Base-by-base conservation (phyloP, 805 yeast species). In the Yarrowia sp. region DNA sequence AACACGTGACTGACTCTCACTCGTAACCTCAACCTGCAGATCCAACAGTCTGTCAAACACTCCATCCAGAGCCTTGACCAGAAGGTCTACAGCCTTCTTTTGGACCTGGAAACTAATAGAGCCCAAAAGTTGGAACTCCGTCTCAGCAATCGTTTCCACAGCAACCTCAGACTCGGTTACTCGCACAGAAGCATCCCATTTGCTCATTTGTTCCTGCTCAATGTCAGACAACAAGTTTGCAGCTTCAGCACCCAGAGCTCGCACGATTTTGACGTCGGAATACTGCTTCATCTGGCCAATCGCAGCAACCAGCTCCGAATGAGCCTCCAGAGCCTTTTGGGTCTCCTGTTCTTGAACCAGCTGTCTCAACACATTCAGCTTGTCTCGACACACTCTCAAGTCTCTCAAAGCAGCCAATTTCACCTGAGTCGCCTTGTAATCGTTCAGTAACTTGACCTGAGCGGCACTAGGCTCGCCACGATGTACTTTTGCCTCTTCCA, bases 371-470 rank as follows among this genome's bases (percentile, higher is more conserved):
- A n/a, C 33, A 10, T 30, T 21, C 22, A 58, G 30, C 41, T 58
- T 30, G 11, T 58, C 51, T 28, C 51, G 4, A 12, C 63, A 58
- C 32, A 17, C 51, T 12, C 16, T 28, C 4, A 58, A 30, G 9
- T 58, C 36, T 22, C 32, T 33, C 49, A 58, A 21, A 19, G 6
- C 51, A 10, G 63, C 41, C 51, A 58, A n/a, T 30, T 58, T 58
- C 21, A 58, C 63, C 36, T 43, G 63, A 2, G 51, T 43, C 14
- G 40, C 63, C 32, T 58, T 58, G 40, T 41, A 43, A 30, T 58
- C 63, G 41, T 58, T 58, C 22, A 58, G n/a, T 4, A 58, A 38
- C 41, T 58, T 58, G 14, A 58, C 51, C 24, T 58, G 63, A 19
- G 28, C 28, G n/a, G 38, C 21, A 11, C 40, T 41, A 7, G 51